Evolutionary conservation across 2,329 filamentous ascomycete species (phyloP).

Genomic region (Alternaria conjuncta): DNA sequence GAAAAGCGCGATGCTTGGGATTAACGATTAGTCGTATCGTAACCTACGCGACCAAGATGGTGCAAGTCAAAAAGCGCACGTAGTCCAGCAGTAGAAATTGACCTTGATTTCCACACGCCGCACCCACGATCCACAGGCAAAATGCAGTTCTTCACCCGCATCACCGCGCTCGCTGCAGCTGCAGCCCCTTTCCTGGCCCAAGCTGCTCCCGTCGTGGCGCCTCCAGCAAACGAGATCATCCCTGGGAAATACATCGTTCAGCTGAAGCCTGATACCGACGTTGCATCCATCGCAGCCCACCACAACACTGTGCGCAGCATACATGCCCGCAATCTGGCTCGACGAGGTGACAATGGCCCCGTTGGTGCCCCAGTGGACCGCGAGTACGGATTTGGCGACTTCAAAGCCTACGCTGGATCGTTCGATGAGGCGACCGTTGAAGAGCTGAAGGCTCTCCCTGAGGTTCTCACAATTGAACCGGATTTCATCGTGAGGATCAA

Average conservation of each 20-base stretch:
- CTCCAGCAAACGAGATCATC: constrained; percentile 25
- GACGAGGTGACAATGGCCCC: constrained; percentile 19
- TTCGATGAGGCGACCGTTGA: constrained; percentile 40
- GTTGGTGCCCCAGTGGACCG: constrained; percentile 32
- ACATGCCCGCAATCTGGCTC: constrained; percentile 34
- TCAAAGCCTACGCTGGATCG: constrained; percentile 41
- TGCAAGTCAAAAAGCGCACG: constrained; percentile 2
- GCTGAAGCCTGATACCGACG: constrained; percentile 45
- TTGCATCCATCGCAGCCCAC: constrained; percentile 33
- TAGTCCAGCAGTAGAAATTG: not conserved
- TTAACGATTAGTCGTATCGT: not conserved
- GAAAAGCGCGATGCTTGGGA: constrained; percentile 4
- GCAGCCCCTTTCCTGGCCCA: constrained; percentile 30
- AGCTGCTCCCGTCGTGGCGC: constrained; percentile 26
- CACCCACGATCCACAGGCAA: not conserved
- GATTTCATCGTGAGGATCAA: constrained; percentile 37
- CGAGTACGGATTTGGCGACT: constrained; percentile 37
- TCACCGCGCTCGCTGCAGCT: constrained; percentile 30
- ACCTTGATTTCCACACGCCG: not conserved
- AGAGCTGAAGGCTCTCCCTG: constrained; percentile 35
- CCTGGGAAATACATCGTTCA: constrained; percentile 54
- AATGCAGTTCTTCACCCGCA: constrained; percentile 39
- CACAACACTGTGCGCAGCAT: constrained; percentile 37
- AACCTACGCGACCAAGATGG: not conserved
- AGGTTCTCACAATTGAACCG: constrained; percentile 32